phyloP scores from a whole-genome alignment of 2,329 filamentous ascomycete species.

The Aureobasidium sp. region DNA sequence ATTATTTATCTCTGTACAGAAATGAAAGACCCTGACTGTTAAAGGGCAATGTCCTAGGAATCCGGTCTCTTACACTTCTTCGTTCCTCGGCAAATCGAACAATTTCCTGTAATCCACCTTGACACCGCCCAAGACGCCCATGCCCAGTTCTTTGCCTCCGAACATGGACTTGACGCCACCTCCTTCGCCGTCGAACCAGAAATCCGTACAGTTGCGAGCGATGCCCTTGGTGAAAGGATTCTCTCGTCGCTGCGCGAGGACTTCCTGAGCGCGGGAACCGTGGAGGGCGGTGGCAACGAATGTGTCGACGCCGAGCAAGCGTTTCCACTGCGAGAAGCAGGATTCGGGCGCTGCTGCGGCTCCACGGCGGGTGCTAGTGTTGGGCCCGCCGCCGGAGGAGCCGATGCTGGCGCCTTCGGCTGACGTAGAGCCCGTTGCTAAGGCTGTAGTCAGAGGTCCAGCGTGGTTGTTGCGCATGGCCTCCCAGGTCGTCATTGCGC shows the following conservation, averaged over 20 bases:
- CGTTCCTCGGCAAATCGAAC: conserved; percentile 71
- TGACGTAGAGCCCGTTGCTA: conserved; percentile 62
- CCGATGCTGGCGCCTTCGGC: conserved; percentile 65
- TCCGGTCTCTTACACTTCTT: conserved; percentile 31
- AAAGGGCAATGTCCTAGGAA: too few relatives aligned
- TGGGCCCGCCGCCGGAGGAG: conserved; percentile 52
- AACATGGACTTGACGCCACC: conserved; percentile 40
- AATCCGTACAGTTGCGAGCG: conserved; percentile 87
- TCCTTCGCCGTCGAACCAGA: conserved; percentile 82
- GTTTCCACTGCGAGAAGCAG: conserved; percentile 71
- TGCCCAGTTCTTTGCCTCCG: conserved; percentile 66
- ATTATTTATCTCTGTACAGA: too few relatives aligned
- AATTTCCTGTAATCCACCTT: conserved; percentile 79
- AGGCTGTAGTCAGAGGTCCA: conserved; percentile 61
- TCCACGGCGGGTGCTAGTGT: conserved; percentile 37
- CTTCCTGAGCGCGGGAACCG: conserved; percentile 54
- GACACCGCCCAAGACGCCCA: conserved; percentile 69
- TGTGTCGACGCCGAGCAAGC: conserved; percentile 81
- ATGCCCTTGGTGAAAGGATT: conserved; percentile 85
- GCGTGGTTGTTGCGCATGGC: conserved; percentile 77
- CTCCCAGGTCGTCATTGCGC: conserved; percentile 92
- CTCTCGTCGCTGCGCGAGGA: conserved; percentile 42
- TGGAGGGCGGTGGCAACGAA: conserved; percentile 86
- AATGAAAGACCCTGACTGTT: too few relatives aligned
- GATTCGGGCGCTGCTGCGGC: conserved; percentile 48